A percentile compares a stretch with the other conserved stretches of the same genome.
phyloP scores from a whole-genome alignment of 345 rosid genomes.

The Cochlearia excelsa region DNA sequence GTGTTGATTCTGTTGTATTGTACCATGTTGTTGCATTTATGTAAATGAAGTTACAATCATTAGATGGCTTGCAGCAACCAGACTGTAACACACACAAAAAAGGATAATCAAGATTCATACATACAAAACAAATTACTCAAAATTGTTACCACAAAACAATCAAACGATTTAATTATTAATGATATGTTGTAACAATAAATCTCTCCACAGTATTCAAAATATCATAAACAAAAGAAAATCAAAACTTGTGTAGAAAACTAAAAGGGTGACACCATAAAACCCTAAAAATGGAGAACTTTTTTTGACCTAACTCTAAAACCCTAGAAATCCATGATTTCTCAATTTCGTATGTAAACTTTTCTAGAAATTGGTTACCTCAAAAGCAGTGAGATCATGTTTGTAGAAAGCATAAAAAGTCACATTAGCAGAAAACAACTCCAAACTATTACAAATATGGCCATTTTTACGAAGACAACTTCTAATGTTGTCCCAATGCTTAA shows the following conservation, averaged over 20 bases:
- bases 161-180: no score
- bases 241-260: no score
- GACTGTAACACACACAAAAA: constrained; percentile 57
- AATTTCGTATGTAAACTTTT: background rate
- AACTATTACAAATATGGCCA: constrained; percentile 45
- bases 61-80: background rate
- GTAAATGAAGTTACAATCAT: constrained; percentile 61
- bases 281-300: no score
- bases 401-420: constrained; percentile 32
- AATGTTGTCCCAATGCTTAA: constrained; percentile 65
- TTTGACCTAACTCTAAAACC: no score
- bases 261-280: no score
- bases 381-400: constrained; percentile 37
- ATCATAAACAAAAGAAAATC: no score
- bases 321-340: no score
- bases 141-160: background rate
- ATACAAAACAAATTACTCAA: background rate
- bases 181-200: no score
- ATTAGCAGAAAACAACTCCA: constrained; percentile 22
- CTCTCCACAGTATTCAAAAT: no score
- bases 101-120: constrained; percentile 5
- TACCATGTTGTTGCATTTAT: constrained; percentile 63
- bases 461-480: constrained; percentile 60
- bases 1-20: background rate
- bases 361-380: constrained; percentile 50